phyloP scores from a whole-genome alignment of 164 flowering plant species.

The Vitis amurensis region DNA sequence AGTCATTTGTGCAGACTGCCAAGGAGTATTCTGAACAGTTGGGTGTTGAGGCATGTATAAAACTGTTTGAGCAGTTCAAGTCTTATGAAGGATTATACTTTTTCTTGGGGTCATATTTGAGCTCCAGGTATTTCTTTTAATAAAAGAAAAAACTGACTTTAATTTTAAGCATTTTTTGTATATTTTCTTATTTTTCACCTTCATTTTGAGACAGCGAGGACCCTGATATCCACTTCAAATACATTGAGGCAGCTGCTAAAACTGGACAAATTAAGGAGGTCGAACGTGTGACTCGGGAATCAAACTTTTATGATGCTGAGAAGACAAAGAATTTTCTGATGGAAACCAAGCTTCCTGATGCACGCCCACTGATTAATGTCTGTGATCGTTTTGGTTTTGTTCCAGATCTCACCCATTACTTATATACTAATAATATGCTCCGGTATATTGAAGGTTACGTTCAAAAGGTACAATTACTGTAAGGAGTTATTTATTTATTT shows the following conservation, averaged over 20 bases:
- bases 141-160: not conserved
- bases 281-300: constrained; percentile 97
- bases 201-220: constrained; percentile 73
- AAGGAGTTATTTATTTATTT: too few species aligned
- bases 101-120: constrained; percentile 93
- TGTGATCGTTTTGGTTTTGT: constrained; percentile 99
- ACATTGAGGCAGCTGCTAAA: constrained; percentile 99
- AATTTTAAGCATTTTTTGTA: not conserved
- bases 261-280: constrained; percentile 99
- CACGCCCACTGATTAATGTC: constrained; percentile 93
- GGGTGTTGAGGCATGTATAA: constrained; percentile 93
- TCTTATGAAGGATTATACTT: constrained; percentile 98
- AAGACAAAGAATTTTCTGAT: constrained; percentile 96
- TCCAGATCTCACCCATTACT: constrained; percentile 95
- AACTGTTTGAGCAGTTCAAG: constrained; percentile 96
- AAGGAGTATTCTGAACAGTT: constrained; percentile 97
- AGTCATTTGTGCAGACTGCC: constrained; percentile 56
- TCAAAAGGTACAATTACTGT: constrained; percentile 62
- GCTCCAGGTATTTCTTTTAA: constrained; percentile 69
- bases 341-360: constrained; percentile 99
- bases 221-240: constrained; percentile 97
- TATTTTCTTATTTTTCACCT: constrained; percentile 13
- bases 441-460: constrained; percentile 99
- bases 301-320: constrained; percentile 94
- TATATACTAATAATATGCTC: constrained; percentile 93